phyloP scores from a whole-genome alignment of 2,329 filamentous ascomycete genomes.

The Talaromyces funiculosus region DNA sequence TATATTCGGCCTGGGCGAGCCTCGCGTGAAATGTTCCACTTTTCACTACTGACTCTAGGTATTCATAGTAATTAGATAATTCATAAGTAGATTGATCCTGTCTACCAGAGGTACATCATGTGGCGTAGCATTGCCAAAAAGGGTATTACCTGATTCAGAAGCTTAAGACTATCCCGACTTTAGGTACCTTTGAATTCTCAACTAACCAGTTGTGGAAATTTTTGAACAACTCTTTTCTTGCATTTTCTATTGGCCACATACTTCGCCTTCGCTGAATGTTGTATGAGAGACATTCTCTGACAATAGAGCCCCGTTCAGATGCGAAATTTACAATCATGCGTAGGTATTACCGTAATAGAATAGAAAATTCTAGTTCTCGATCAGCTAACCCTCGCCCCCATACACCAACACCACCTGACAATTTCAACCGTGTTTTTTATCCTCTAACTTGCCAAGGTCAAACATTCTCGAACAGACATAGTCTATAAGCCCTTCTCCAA shows the following conservation, averaged over 20 bases:
- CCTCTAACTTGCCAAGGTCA: background rate
- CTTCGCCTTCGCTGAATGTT: too few species aligned
- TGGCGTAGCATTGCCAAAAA: background rate
- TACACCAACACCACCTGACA: background rate
- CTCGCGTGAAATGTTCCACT: background rate
- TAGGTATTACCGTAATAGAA: background rate
- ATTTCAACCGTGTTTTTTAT: background rate
- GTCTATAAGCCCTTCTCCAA: background rate
- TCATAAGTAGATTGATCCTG: background rate
- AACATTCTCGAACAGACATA: constrained; percentile 2
- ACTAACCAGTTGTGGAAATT: background rate
- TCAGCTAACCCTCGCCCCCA: background rate
- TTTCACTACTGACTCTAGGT: background rate
- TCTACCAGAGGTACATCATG: background rate
- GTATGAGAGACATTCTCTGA: too few species aligned
- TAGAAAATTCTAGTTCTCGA: background rate
- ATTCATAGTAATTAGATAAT: background rate
- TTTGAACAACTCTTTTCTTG: background rate
- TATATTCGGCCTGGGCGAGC: background rate
- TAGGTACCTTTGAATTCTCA: too few species aligned
- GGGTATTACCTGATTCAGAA: background rate
- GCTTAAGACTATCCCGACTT: background rate
- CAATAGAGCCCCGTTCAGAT: too few species aligned
- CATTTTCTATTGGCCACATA: too few species aligned
- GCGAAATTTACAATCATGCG: too few species aligned